These are phyloP conservation scores for Ceriops tagal DNA, from an alignment of 345 rosid genomes.

Conservation along the genomic window DNA sequence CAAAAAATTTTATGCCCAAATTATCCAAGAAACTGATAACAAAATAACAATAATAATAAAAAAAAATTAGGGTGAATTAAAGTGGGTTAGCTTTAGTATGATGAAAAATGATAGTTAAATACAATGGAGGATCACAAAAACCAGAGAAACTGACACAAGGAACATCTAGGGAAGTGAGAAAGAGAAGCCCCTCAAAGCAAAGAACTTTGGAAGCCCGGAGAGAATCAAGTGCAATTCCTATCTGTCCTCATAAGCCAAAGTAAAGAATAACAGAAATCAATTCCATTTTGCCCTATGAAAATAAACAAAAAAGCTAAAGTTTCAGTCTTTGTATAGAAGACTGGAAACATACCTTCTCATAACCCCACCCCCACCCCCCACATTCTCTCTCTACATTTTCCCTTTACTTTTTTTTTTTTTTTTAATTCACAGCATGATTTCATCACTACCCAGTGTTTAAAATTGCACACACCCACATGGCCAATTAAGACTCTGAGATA, in stretches of 20 bases:
- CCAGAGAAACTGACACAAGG: conserved; percentile 37
- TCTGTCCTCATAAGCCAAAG: conserved; percentile 46
- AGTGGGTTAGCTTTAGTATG: conserved; percentile 15
- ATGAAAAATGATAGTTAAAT: neutral
- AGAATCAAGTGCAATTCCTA: conserved; percentile 41
- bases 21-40: neutral
- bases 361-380: conserved; percentile 15
- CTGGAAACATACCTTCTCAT: conserved; percentile 42
- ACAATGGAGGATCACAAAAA: neutral
- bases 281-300: conserved; percentile 38
- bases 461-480: conserved; percentile 67
- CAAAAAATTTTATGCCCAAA: no score
- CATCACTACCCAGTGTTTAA: conserved; percentile 63
- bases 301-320: conserved; percentile 45
- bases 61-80: neutral
- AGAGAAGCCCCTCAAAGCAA: conserved; percentile 40
- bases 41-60: neutral
- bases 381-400: conserved; percentile 17
- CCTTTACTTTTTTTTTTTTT: neutral
- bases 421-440: conserved; percentile 43
- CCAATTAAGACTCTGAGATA: conserved; percentile 44
- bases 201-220: conserved; percentile 42
- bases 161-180: conserved; percentile 75
- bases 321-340: conserved; percentile 57
- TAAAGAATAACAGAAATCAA: conserved; percentile 41